These are phyloP conservation scores for Coemansia reversa DNA, from an alignment of 192 early-diverging fungal genomes.

Conservation along the genomic window DNA sequence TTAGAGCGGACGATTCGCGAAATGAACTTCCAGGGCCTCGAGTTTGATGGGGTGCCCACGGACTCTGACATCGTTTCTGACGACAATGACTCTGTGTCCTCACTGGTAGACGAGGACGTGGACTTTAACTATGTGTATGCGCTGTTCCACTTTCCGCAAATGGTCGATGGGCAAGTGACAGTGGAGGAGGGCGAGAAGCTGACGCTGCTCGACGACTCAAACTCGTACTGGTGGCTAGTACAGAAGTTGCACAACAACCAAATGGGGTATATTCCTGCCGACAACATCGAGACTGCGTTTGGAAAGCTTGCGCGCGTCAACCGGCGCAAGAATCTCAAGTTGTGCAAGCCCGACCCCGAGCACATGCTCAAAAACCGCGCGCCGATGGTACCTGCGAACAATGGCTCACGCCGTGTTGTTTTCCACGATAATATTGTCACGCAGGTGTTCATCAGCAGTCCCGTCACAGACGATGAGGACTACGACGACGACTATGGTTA, in stretches of 20 bases:
- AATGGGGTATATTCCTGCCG: constrained; percentile 81
- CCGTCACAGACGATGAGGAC: constrained; percentile 34
- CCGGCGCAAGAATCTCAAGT: constrained; percentile 62
- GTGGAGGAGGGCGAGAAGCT: constrained; percentile 70
- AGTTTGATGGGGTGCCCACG: constrained; percentile 49
- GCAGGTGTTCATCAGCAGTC: constrained; percentile 37
- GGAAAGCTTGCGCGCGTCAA: constrained; percentile 71
- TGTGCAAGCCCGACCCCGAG: constrained; percentile 42
- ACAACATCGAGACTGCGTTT: constrained; percentile 63
- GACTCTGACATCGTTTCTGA: constrained; percentile 32
- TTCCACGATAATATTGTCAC: constrained; percentile 45
- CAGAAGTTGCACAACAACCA: constrained; percentile 59
- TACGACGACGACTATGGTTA: constrained; percentile 40
- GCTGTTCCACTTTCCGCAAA: constrained; percentile 72
- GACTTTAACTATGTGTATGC: constrained; percentile 69
- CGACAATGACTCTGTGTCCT: constrained; percentile 43
- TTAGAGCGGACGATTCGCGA: background rate
- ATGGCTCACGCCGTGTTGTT: constrained; percentile 25
- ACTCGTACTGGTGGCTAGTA: constrained; percentile 73
- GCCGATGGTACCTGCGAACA: constrained; percentile 20
- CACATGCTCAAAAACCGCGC: constrained; percentile 28
- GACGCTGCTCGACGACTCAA: constrained; percentile 73
- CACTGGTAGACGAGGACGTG: constrained; percentile 55
- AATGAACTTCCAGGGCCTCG: constrained; percentile 52
- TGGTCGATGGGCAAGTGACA: constrained; percentile 73